Evolutionary conservation across 73 alveolate genomes (phyloP).

Genomic region (Effrenium voratum): DNA sequence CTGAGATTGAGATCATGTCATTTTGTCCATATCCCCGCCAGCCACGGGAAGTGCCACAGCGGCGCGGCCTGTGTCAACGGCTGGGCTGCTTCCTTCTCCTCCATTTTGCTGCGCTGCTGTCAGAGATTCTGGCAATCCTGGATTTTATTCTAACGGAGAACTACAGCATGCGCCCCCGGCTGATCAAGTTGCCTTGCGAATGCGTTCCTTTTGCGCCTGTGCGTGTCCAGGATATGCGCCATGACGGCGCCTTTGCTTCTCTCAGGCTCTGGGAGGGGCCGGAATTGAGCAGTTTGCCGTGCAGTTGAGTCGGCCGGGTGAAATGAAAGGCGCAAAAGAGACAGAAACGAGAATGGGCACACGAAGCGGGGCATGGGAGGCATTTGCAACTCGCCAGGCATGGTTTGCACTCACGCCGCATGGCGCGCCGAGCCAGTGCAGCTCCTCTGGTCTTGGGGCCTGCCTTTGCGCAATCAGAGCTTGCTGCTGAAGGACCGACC

Average conservation of each 20-base stretch:
- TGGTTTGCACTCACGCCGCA: constrained; percentile 42
- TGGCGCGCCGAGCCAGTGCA: constrained; percentile 25
- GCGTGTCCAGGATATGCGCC: constrained; percentile 44
- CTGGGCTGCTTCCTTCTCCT: constrained; percentile 24
- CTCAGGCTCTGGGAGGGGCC: too few species aligned
- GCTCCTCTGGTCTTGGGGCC: neutral
- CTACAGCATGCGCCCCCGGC: neutral
- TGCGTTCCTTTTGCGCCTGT: neutral
- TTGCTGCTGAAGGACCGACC: constrained; percentile 18
- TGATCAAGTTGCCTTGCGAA: neutral
- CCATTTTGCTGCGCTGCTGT: constrained; percentile 33
- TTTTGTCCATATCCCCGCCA: too few species aligned
- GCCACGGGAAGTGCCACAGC: too few species aligned
- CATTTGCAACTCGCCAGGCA: too few species aligned
- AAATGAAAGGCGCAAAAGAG: too few species aligned
- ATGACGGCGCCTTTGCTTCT: constrained; percentile 34
- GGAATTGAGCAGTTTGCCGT: too few species aligned
- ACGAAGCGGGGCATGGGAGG: too few species aligned
- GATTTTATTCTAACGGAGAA: constrained; percentile 26
- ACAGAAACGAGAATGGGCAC: too few species aligned
- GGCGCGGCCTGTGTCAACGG: too few species aligned
- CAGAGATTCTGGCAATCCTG: constrained; percentile 53
- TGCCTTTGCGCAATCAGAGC: constrained; percentile 32
- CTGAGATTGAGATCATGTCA: too few species aligned
- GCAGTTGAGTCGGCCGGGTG: too few species aligned